Percentiles rank a stretch among this genome's conserved stretches.
These are phyloP conservation scores for Aspergillus egyptiacus DNA, from an alignment of 495 filamentous ascomycete genomes.

Conservation along the genomic window DNA sequence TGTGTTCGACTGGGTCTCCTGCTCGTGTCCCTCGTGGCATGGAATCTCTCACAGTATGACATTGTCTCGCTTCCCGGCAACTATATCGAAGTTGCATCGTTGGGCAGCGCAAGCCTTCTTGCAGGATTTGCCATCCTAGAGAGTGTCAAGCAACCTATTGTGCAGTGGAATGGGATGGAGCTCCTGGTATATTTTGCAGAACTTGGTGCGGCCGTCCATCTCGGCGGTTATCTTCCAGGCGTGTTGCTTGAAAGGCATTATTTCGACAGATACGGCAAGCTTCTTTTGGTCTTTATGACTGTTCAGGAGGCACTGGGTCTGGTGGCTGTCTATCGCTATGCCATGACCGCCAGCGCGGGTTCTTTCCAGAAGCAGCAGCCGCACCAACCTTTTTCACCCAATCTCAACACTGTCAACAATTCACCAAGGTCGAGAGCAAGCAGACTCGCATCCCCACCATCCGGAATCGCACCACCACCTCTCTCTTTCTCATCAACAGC, in stretches of 20 bases:
- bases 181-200: conserved; percentile 41
- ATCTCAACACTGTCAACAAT: neutral
- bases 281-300: conserved; percentile 38
- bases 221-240: conserved; percentile 35
- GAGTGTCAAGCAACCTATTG: conserved; percentile 31
- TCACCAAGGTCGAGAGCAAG: conserved; percentile 15
- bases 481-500: conserved; percentile 32
- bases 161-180: conserved; percentile 39
- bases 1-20: conserved; percentile 32
- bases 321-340: conserved; percentile 22
- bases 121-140: conserved; percentile 38
- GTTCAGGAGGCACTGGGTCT: conserved; percentile 34
- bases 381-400: neutral
- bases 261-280: conserved; percentile 40
- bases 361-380: conserved; percentile 6
- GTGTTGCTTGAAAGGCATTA: conserved; percentile 30
- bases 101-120: conserved; percentile 38
- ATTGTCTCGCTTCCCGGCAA: conserved; percentile 31
- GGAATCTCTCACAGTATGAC: conserved; percentile 33
- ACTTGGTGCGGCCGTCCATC: conserved; percentile 33
- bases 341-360: neutral
- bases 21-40: conserved; percentile 27
- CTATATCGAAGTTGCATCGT: conserved; percentile 37
- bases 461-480: conserved; percentile 18
- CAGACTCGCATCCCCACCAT: conserved; percentile 18